These are phyloP conservation scores for Geotrichum restrictum DNA, from an alignment of 1,139 yeast species.

Conservation along the genomic window DNA sequence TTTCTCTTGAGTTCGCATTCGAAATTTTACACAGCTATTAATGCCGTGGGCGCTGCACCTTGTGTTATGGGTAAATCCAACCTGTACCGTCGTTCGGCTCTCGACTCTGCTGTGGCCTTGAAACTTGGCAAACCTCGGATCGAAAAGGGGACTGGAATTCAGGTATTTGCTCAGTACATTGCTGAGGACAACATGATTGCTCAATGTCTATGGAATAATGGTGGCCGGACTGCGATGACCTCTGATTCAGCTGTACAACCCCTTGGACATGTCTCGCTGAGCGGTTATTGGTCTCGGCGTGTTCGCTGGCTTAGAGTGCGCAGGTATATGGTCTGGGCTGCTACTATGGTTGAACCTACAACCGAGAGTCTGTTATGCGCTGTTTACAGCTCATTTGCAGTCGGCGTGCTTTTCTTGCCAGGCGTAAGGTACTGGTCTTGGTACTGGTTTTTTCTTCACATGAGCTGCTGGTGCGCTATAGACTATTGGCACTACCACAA, in stretches of 20 bases:
- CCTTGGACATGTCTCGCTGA: slow-evolving; percentile 45
- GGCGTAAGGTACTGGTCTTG: slow-evolving; percentile 34
- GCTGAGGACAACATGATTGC: slow-evolving; percentile 95
- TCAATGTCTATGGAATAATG: slow-evolving; percentile 70
- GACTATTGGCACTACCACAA: slow-evolving; percentile 60
- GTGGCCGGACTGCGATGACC: slow-evolving; percentile 74
- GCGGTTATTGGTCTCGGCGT: slow-evolving; percentile 62
- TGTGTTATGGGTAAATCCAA: slow-evolving; percentile 92
- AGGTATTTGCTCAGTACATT: slow-evolving; percentile 72
- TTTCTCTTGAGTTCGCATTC: slow-evolving; percentile 79
- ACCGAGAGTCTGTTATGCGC: slow-evolving; percentile 76
- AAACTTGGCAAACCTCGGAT: background rate
- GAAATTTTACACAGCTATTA: slow-evolving; percentile 76
- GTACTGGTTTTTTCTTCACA: slow-evolving; percentile 49
- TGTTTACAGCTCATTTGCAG: slow-evolving; percentile 54
- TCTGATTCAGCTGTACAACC: slow-evolving; percentile 82
- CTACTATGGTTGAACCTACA: slow-evolving; percentile 80
- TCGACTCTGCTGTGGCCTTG: slow-evolving; percentile 55
- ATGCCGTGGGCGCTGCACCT: slow-evolving; percentile 71
- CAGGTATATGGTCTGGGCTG: slow-evolving; percentile 80
- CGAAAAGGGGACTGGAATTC: slow-evolving; percentile 48
- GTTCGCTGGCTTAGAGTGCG: slow-evolving; percentile 87
- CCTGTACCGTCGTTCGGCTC: slow-evolving; percentile 62
- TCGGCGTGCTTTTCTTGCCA: slow-evolving; percentile 45
- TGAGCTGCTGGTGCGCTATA: slow-evolving; percentile 57